These are phyloP conservation scores for Fusarium temperatum DNA, from an alignment of 2,329 filamentous ascomycete species.

Conservation along the genomic window DNA sequence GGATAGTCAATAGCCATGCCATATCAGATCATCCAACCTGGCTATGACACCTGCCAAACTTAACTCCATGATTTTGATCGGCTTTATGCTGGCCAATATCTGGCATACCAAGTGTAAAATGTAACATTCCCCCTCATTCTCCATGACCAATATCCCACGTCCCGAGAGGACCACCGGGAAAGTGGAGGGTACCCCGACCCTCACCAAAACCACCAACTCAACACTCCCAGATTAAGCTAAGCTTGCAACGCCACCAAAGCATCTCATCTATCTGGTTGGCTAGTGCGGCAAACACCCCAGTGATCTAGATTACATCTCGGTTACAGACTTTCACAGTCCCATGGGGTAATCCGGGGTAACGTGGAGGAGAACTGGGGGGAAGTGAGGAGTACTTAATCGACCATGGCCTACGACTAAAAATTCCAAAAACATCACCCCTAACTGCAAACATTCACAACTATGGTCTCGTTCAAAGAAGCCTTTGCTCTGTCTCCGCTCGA, in stretches of 20 bases:
- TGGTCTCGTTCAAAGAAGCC: constrained; percentile 18
- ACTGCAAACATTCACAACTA: not conserved
- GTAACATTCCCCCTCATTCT: not conserved
- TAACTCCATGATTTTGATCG: too few species aligned
- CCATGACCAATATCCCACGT: not conserved
- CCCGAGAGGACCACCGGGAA: constrained; percentile 24
- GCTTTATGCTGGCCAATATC: not conserved
- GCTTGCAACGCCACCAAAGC: not conserved
- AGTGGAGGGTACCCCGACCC: constrained; percentile 3
- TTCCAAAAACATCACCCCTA: not conserved
- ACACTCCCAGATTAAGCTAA: not conserved
- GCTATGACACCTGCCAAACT: fast-evolving
- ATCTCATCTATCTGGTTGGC: not conserved
- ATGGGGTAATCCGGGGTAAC: constrained; percentile 26
- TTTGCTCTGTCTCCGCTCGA: constrained; percentile 9
- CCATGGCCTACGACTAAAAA: not conserved
- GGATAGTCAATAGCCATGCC: not conserved
- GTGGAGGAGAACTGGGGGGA: not conserved
- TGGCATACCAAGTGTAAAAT: not conserved
- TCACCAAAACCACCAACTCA: not conserved
- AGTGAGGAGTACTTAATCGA: constrained; percentile 7
- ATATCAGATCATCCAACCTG: not conserved
- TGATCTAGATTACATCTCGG: not conserved
- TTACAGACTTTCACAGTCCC: not conserved
- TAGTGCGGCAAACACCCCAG: too few species aligned